These are phyloP conservation scores for Ogataea methanolica DNA, from an alignment of 805 yeast species.

Conservation along the genomic window DNA sequence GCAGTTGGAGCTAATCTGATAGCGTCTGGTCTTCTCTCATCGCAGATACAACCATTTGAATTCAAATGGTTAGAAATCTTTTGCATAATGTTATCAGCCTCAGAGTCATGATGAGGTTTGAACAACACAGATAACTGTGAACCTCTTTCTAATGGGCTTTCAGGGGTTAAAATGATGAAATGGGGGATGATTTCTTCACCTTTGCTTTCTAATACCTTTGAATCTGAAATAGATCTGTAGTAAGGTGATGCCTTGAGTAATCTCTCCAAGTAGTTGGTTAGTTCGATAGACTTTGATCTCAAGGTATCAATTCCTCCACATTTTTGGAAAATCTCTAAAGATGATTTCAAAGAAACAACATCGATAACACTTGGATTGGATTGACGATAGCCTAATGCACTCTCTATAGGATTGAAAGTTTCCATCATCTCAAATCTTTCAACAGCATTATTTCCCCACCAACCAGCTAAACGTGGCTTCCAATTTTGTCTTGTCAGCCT, in stretches of 20 bases:
- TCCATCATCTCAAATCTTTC: slow-evolving; percentile 79
- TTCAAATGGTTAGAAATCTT: slow-evolving; percentile 46
- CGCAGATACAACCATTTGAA: slow-evolving; percentile 66
- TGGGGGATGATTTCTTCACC: slow-evolving; percentile 24
- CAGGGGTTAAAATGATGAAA: slow-evolving; percentile 75
- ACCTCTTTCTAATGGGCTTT: slow-evolving; percentile 56
- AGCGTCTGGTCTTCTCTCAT: slow-evolving; percentile 89
- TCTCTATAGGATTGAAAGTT: slow-evolving; percentile 70
- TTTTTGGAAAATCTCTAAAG: slow-evolving; percentile 54
- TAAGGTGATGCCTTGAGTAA: slow-evolving; percentile 42
- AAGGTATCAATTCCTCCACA: slow-evolving; percentile 62
- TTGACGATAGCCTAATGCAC: slow-evolving; percentile 85
- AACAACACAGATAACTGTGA: slow-evolving; percentile 79
- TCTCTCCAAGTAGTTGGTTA: slow-evolving; percentile 55
- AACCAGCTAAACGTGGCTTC: slow-evolving; percentile 80
- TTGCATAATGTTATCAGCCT: slow-evolving; percentile 53
- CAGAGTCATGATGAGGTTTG: slow-evolving; percentile 38
- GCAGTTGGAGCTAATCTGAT: slow-evolving; percentile 86
- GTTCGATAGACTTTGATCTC: slow-evolving; percentile 47
- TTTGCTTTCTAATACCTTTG: slow-evolving; percentile 1
- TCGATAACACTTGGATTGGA: slow-evolving; percentile 88
- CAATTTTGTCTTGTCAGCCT: slow-evolving; percentile 28
- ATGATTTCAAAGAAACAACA: slow-evolving; percentile 65
- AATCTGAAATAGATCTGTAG: slow-evolving; percentile 34
- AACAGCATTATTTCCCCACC: slow-evolving; percentile 88